Base-by-base conservation (phyloP, 805 yeast genomes). In the Danielia reshetovae region DNA sequence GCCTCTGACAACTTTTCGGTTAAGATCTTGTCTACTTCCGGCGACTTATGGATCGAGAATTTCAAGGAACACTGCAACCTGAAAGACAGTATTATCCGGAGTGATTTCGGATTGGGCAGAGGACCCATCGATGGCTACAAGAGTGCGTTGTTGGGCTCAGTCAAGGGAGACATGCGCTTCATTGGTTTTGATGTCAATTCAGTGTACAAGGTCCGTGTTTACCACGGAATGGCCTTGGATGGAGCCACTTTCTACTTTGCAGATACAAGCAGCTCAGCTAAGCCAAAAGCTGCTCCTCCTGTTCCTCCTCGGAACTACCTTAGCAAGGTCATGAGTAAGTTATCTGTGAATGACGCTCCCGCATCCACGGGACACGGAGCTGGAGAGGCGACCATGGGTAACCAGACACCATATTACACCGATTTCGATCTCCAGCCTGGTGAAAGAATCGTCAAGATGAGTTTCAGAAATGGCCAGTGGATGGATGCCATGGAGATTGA, bases 401-500 rank as follows among this genome's bases (percentile, higher is more conserved):
- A 75, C 17, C 62, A 66, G 36, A 79, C 73, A 5, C 45, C 46
- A 7, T 66, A 74, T 38, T 79, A 68, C 42, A 51, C 79, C 0
- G 88, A 81, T 39, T 72, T 81, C 38, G 54, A 52, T 1, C 48
- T 88, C n/a, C 62, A 63, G 3, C 55, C 55, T 0, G 85, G 78
- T 30, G 96, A 90, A 52, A 39, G 45, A 7, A 62, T 90, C 6
- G 55, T 67, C 3, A 82, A 81, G 17, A 62, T 89, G 35, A 68
- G 72, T 27, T 61, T 87, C 29, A 69, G 95, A 44, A 68, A 77
- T 27, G 97, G 97, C 8, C 78, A 70, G 2, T 93, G 97, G 97
- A 67, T 93, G 4, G 97, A 93, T 65, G 96, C 82, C 1, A 63
- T 86, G 15, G 93, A 85, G 52, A 62, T 93, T 22, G 67, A 78